These are phyloP conservation scores for Xylaria sp. DNA, from an alignment of 2,329 filamentous ascomycete species.

Conservation along the genomic window DNA sequence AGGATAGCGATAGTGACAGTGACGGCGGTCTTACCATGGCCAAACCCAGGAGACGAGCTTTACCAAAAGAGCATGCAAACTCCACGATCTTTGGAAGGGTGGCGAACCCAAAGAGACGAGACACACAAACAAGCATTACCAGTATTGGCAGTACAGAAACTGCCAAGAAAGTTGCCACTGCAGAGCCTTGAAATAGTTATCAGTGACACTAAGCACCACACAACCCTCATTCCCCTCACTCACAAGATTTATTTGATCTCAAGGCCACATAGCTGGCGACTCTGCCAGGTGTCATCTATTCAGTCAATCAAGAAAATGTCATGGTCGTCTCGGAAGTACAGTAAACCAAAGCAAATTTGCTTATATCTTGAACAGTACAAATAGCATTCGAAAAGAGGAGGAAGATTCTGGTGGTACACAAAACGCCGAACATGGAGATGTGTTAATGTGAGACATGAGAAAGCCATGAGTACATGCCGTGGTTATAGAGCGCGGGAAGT, in stretches of 20 bases:
- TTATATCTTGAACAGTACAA: not conserved
- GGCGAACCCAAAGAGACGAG: slow-evolving; percentile 59
- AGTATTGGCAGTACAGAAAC: slow-evolving; percentile 72
- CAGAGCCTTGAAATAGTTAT: slow-evolving; percentile 46
- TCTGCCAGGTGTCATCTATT: not conserved
- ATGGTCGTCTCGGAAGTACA: not conserved
- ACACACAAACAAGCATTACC: slow-evolving; percentile 69
- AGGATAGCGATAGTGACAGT: slow-evolving; percentile 65
- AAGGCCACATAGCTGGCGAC: not conserved
- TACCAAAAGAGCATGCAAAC: slow-evolving; percentile 43
- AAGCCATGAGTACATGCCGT: slow-evolving; percentile 17
- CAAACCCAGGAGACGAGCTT: slow-evolving; percentile 59
- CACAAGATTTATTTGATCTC: not conserved
- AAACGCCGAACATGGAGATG: slow-evolving; percentile 10
- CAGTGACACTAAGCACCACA: not conserved
- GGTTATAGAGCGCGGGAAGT: slow-evolving; percentile 5
- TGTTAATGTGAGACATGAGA: slow-evolving; percentile 30
- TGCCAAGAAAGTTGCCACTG: slow-evolving; percentile 64
- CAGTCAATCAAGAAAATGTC: not conserved
- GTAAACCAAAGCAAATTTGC: not conserved
- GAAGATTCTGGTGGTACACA: slow-evolving; percentile 3
- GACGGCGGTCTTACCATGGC: slow-evolving; percentile 66
- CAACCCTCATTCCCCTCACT: not conserved
- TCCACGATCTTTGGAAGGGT: slow-evolving; percentile 48
- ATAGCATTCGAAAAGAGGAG: slow-evolving; percentile 13